These are phyloP conservation scores for Skeletonema costatum DNA, from an alignment of 108 stramenopile species.

Conservation along the genomic window DNA sequence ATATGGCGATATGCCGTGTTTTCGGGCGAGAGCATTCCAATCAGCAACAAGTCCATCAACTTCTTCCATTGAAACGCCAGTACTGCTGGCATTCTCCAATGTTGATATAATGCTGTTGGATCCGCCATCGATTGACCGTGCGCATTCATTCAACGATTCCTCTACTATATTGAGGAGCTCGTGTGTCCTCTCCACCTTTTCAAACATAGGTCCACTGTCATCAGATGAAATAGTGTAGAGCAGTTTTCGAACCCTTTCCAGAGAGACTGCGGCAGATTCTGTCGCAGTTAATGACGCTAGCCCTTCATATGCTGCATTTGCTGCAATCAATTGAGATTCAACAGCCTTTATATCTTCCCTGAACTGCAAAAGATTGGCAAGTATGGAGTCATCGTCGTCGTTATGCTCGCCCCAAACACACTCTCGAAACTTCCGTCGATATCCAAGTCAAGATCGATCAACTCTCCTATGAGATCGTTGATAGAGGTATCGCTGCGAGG, in stretches of 20 bases:
- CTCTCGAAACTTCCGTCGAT: neutral
- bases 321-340: conserved; percentile 58
- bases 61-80: conserved; percentile 61
- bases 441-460: no score
- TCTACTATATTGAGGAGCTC: conserved; percentile 75
- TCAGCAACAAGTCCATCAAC: conserved; percentile 65
- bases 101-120: conserved; percentile 50
- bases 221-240: conserved; percentile 51
- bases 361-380: conserved; percentile 53
- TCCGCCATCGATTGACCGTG: conserved; percentile 59
- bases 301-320: conserved; percentile 56
- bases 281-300: conserved; percentile 55
- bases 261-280: conserved; percentile 61
- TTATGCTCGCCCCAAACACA: conserved; percentile 20
- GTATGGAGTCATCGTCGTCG: conserved; percentile 44
- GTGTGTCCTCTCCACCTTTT: conserved; percentile 65
- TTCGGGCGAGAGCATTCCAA: conserved; percentile 80
- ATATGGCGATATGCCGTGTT: conserved; percentile 74
- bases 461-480: no score
- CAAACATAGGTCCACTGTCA: conserved; percentile 32
- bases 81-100: conserved; percentile 43
- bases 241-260: conserved; percentile 64
- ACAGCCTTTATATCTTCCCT: conserved; percentile 52
- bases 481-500: no score
- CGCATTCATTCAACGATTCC: conserved; percentile 56